Evolutionary conservation across 2,329 filamentous ascomycete species (phyloP), one percentile per base, ranked within the genome.

Genomic region (Neopestalotiopsis rosae): DNA sequence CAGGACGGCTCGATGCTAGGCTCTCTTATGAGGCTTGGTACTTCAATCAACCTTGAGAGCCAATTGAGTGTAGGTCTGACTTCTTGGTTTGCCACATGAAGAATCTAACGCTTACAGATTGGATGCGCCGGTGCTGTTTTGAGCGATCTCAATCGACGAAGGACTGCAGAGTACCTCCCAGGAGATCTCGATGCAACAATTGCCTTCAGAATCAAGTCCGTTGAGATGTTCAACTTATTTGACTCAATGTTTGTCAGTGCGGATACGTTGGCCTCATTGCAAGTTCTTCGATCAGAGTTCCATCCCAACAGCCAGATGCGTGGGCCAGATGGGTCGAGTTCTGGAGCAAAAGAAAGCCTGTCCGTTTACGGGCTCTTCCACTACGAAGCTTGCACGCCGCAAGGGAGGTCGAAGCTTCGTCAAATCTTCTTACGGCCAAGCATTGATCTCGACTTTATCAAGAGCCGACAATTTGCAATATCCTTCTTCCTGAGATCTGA

Each of bases 61-160:
- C 83, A 81, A 5, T 78, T 92, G 13, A 93, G 94, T 2, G 91
- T 93, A 73, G 82, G 76, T 4, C 5, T 9, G 67, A 66, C 10
- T 42, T 45, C 7, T 38, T 40, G 32, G n/a, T 3, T 14, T 13
- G 45, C 28, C 49, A 24, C 17, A 6, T 24, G 10, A 34, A 76
- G 67, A 78, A 61, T 5, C 30, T 59, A 59, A 59, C 4, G 24
- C 20, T 30, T 4, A 61, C 56, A 90, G 83, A 84, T 97, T 62
- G 93, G 94, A 3, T 98, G 96, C 80, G 92, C 92, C 32, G 94
- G 95, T n/a, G 95, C 95, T 32, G 82, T 98, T 2, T 81, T 98
- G n/a, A 87, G 88, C 5, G 93, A 97, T 72, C 80, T 98, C 30
- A 89, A 94, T 74, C 89, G 93, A 66, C 87, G 90, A 73, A 87